Conservation (phyloP, 1,284 basidiomycete species). For the Sporisorium exsertum region DNA sequence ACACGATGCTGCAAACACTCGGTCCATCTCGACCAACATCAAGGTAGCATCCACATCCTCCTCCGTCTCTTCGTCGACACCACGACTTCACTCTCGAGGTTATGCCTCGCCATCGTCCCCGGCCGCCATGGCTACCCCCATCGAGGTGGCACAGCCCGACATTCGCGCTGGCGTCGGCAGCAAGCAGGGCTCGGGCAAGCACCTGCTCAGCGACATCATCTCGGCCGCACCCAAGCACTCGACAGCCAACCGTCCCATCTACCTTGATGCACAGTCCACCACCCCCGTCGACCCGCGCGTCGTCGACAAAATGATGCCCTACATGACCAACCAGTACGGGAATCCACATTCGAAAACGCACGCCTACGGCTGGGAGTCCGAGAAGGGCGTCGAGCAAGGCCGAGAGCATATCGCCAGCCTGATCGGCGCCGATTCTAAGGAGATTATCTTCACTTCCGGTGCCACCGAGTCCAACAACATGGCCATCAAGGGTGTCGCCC, state of each 20-base stretch:
- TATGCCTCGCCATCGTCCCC: constrained; percentile 58
- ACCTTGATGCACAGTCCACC: constrained; percentile 75
- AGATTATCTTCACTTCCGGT: constrained; percentile 97
- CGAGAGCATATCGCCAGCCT: constrained; percentile 90
- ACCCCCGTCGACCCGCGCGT: constrained; percentile 98
- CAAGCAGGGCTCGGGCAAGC: constrained; percentile 47
- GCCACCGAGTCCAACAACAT: constrained; percentile 99
- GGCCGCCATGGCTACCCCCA: constrained; percentile 58
- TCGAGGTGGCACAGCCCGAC: constrained; percentile 59
- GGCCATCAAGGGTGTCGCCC: constrained; percentile 95
- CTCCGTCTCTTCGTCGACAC: constrained; percentile 14
- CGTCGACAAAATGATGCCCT: constrained; percentile 96
- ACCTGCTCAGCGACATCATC: constrained; percentile 51
- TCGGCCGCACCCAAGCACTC: constrained; percentile 36
- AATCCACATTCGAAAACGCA: constrained; percentile 99
- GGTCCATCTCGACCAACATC: constrained; percentile 26
- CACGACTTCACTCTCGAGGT: constrained; percentile 20
- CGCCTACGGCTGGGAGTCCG: constrained; percentile 99
- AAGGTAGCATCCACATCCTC: constrained; percentile 15
- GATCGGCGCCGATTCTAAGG: constrained; percentile 93
- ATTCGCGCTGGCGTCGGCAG: constrained; percentile 53
- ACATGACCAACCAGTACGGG: constrained; percentile 93
- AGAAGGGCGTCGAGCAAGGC: constrained; percentile 90
- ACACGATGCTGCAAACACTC: constrained; percentile 15
- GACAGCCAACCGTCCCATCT: constrained; percentile 65